These are phyloP conservation scores for Nicotiana sylvestris DNA, from an alignment of 257 asterid species.

Conservation along the genomic window DNA sequence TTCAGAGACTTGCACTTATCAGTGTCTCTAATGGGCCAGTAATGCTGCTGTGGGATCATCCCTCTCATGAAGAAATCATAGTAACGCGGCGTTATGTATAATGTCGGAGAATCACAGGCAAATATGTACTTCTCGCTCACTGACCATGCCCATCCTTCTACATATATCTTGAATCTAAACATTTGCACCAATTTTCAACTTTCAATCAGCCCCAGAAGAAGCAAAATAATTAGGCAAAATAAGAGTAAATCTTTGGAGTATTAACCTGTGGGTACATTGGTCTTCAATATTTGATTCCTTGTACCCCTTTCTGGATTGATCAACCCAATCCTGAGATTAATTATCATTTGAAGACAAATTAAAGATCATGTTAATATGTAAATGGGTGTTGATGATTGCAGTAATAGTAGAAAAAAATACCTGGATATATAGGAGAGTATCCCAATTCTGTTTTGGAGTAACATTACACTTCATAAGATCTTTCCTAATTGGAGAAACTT, in stretches of 20 bases:
- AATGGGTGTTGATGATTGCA: too few species aligned
- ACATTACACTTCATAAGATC: constrained; percentile 14
- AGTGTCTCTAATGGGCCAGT: constrained; percentile 3
- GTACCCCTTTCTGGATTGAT: background rate
- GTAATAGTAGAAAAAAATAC: background rate
- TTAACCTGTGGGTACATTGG: background rate
- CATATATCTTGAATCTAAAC: constrained; percentile 2
- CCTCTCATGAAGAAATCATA: constrained; percentile 14
- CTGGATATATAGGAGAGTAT: background rate
- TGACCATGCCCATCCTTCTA: constrained; percentile 11
- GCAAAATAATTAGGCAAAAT: background rate
- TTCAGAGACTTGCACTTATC: constrained; percentile 8
- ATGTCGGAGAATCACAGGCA: constrained; percentile 1
- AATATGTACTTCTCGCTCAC: constrained; percentile 11
- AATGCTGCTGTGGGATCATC: constrained; percentile 7
- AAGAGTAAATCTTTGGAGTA: too few species aligned
- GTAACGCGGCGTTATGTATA: background rate
- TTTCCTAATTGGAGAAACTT: background rate
- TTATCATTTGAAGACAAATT: background rate
- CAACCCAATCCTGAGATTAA: background rate
- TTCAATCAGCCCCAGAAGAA: background rate
- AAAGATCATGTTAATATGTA: background rate
- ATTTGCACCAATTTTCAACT: background rate
- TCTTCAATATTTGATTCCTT: background rate
- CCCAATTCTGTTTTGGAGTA: background rate